Base-by-base conservation (phyloP, 2,329 filamentous ascomycete species). In the Ophiostoma sp. region DNA sequence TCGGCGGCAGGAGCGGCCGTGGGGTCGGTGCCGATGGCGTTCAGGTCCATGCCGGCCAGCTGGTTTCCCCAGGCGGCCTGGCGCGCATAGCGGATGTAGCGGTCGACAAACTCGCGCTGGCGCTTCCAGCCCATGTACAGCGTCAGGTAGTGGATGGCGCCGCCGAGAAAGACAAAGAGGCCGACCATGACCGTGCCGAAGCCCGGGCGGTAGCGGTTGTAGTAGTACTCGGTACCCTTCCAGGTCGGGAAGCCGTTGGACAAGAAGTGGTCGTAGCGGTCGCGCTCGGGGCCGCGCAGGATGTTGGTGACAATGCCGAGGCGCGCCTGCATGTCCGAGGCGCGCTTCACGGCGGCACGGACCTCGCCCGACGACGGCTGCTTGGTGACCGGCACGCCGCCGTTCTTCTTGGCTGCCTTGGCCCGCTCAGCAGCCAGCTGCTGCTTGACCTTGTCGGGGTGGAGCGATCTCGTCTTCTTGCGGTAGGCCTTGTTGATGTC, bases 211-310 rank as follows among this genome's bases (percentile, higher is more conserved):
- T 94, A 97, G 69, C 95, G 89, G 75, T 88, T 88, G 82, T 99
- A 99, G 84, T 98, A 99, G 85, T 99, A 99, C 71, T 95, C 94
- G 62, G 94, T 97, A 69, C 95, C 95, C 81, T 94, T 93, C 95
- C 95, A 99, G 68, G 87, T 87, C 44, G 95, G 95, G 81, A 99
- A 99, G 71, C 95, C 95, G 79, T 98, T 93, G 77, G 82, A 81
- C 70, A 98, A 80, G 81, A 98, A 99, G 78, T 97, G 90, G 77
- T 99, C 94, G 79, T 99, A 99, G 72, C 95, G 90, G 73, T 92
- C 90, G 72, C 95, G 87, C 67, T 86, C 85, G 3, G 90, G 82
- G 1, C 94, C 92, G 74, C 91, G 88, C 66, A 99, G 88, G 75
- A 99, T 90, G 75, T 92, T 90, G 73, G 89, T 88, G 67, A 98